Conservation (phyloP, 2,329 filamentous ascomycete species). For the Magnaporthiopsis poae region DNA sequence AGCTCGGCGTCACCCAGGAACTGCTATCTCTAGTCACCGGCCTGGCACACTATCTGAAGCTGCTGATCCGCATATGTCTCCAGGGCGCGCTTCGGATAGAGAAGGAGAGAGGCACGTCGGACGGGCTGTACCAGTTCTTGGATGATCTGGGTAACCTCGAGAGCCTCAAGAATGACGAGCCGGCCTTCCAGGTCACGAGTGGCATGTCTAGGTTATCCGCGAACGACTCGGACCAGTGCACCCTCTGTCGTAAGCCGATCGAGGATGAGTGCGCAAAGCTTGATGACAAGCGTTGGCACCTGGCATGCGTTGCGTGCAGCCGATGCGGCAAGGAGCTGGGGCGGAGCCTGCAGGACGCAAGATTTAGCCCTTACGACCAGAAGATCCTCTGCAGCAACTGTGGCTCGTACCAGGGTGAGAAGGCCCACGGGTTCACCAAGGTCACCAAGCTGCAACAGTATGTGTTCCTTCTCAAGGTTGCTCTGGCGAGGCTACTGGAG, state of each 20-base stretch:
- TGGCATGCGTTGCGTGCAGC: constrained; percentile 69
- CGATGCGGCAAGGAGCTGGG: constrained; percentile 57
- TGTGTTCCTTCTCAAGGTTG: constrained; percentile 82
- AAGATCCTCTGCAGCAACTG: constrained; percentile 65
- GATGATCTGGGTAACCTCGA: constrained; percentile 80
- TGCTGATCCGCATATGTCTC: constrained; percentile 90
- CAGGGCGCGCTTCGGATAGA: constrained; percentile 88
- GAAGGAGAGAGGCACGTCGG: constrained; percentile 63
- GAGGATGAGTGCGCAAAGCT: constrained; percentile 83
- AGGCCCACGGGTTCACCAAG: constrained; percentile 47
- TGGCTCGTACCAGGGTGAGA: constrained; percentile 45
- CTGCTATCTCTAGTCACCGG: constrained; percentile 95
- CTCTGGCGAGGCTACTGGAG: constrained; percentile 76
- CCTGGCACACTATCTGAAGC: constrained; percentile 91
- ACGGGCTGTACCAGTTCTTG: constrained; percentile 73
- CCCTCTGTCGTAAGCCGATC: constrained; percentile 71
- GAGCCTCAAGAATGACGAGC: constrained; percentile 58
- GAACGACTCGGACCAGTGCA: constrained; percentile 75
- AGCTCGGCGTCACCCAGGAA: constrained; percentile 93
- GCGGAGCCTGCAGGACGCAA: constrained; percentile 56
- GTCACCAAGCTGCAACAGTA: constrained; percentile 88
- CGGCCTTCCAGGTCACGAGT: constrained; percentile 49
- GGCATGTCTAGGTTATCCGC: constrained; percentile 59
- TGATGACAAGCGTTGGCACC: constrained; percentile 72
- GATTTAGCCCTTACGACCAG: constrained; percentile 58